Conservation (phyloP, 2,329 filamentous ascomycete genomes). For the Grosmannia penicillata region DNA sequence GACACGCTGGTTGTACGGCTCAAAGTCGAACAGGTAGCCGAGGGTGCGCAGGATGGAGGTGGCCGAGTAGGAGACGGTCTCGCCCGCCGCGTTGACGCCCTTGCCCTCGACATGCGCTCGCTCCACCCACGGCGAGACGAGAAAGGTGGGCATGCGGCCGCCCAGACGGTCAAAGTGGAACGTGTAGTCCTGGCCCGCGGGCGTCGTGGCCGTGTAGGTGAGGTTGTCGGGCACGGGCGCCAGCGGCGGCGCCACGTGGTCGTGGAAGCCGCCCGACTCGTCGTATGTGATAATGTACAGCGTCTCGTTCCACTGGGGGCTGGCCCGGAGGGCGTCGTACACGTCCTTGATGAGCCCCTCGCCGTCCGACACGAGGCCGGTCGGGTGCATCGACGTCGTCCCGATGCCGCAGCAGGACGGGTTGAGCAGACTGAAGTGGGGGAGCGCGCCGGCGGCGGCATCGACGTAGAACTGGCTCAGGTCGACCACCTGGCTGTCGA, state of each 20-base stretch:
- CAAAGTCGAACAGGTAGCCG: constrained; percentile 25
- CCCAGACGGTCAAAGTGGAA: constrained; percentile 25
- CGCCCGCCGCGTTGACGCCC: constrained; percentile 19
- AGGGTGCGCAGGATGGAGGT: constrained; percentile 27
- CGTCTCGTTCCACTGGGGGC: constrained; percentile 30
- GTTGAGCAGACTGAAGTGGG: constrained; percentile 32
- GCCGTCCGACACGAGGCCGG: constrained; percentile 26
- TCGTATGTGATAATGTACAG: constrained; percentile 32
- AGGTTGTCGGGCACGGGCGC: constrained; percentile 22
- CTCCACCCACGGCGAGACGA: constrained; percentile 28
- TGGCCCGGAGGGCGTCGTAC: constrained; percentile 26
- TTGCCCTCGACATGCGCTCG: constrained; percentile 23
- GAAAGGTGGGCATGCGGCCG: constrained; percentile 25
- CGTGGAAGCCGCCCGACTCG: constrained; percentile 30
- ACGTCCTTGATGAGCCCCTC: constrained; percentile 29
- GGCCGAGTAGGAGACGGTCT: constrained; percentile 23
- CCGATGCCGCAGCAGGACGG: constrained; percentile 31
- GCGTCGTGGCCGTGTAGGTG: constrained; percentile 20
- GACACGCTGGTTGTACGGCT: constrained; percentile 21
- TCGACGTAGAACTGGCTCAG: constrained; percentile 27
- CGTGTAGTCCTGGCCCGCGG: constrained; percentile 20
- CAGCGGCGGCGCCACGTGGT: constrained; percentile 27
- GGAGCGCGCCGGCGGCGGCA: constrained; percentile 25
- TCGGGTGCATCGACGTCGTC: constrained; percentile 28
- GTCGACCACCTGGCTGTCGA: constrained; percentile 15